Evolutionary conservation across 306 rosid genomes (phyloP).

Genomic region (Cicer bijugum): DNA sequence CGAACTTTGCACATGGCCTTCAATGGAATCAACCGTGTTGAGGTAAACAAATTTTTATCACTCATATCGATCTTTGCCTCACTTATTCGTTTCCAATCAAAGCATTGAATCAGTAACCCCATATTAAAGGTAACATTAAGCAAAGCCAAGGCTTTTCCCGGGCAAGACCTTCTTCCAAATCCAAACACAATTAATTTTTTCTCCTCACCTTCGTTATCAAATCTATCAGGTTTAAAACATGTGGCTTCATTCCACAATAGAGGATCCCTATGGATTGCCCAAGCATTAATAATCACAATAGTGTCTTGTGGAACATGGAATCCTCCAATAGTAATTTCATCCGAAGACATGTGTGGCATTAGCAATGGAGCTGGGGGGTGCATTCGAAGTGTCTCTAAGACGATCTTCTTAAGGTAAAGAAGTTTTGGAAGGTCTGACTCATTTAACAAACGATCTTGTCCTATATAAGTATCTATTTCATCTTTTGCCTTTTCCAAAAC

Average conservation of each 20-base stretch:
- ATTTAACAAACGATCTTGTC: constrained; percentile 7
- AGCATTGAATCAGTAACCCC: neutral
- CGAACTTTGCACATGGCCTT: constrained; percentile 33
- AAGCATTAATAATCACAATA: constrained; percentile 11
- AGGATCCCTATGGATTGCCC: constrained; percentile 39
- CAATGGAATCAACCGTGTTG: constrained; percentile 14
- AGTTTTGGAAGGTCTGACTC: constrained; percentile 36
- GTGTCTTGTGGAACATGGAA: constrained; percentile 27
- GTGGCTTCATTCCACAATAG: constrained; percentile 11
- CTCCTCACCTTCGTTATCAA: constrained; percentile 22
- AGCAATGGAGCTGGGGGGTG: constrained; percentile 26
- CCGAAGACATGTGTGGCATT: constrained; percentile 29
- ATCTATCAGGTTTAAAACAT: constrained; percentile 30
- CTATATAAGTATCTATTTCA: constrained; percentile 1
- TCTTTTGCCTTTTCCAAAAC: constrained; percentile 24
- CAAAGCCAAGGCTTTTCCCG: too few species aligned
- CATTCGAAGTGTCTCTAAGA: constrained; percentile 31
- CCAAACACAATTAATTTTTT: constrained; percentile 24
- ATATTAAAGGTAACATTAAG: too few species aligned
- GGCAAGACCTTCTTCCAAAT: neutral
- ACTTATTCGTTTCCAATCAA: constrained; percentile 32
- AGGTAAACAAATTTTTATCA: constrained; percentile 23
- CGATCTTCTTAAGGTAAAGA: constrained; percentile 6
- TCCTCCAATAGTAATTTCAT: constrained; percentile 11
- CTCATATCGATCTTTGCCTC: constrained; percentile 41